Percentiles rank a stretch among this genome's conserved stretches.
Conservation (phyloP, 768 basidiomycete genomes). For the Glaciozyma antarctica region DNA sequence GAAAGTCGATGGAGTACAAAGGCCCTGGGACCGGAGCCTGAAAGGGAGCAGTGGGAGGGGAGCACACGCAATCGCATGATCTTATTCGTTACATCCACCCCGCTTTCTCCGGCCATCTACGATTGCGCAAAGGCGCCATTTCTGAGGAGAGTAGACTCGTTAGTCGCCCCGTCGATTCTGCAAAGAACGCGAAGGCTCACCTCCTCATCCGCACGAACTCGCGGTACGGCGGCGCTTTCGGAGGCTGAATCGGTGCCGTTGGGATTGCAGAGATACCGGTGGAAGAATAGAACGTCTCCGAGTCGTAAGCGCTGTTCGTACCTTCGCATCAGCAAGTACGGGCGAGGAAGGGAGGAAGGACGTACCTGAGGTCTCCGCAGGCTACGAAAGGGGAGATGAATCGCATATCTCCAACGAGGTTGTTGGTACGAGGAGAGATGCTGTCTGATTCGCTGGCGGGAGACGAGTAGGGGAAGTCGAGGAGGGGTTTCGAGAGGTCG, state of each 20-base stretch:
- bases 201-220: slow-evolving; percentile 27
- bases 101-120: neutral
- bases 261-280: neutral
- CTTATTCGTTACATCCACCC: neutral
- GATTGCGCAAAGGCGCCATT: neutral
- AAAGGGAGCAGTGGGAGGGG: neutral
- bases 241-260: slow-evolving; percentile 27
- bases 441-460: neutral
- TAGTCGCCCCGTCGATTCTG: neutral
- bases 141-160: neutral
- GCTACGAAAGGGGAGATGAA: slow-evolving; percentile 36
- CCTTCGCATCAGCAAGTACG: neutral
- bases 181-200: neutral
- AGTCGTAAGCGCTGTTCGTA: slow-evolving; percentile 31
- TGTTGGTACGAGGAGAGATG: slow-evolving; percentile 3
- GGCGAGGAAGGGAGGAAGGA: neutral
- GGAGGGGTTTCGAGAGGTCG: slow-evolving; percentile 31
- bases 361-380: slow-evolving; percentile 35
- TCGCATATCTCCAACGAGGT: slow-evolving; percentile 26
- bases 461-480: slow-evolving; percentile 33
- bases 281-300: slow-evolving; percentile 32
- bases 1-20: slow-evolving; percentile 15
- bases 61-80: neutral
- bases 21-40: neutral
- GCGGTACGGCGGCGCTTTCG: slow-evolving; percentile 31